Base-by-base conservation (phyloP, 2,329 filamentous ascomycete genomes). In the Fusarium heterosporum region DNA sequence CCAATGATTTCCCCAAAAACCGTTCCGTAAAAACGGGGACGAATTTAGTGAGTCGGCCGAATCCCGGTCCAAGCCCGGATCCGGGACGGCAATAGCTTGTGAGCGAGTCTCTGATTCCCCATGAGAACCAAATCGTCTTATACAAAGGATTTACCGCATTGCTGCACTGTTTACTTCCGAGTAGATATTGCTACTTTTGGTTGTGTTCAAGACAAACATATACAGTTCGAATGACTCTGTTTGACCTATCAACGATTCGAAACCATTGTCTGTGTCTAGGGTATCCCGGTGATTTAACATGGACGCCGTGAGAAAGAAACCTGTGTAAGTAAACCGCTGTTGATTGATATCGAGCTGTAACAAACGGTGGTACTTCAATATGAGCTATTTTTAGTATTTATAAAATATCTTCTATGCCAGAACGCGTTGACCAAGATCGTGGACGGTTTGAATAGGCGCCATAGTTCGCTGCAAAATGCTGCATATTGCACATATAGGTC, bases 1-100 rank as follows among this genome's bases (percentile, higher is more conserved):
- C 55, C 39, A 60, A 55, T 61, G 66, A 70, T 63, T 68, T 61
- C 49, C 42, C 57, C 50, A 46, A 63, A 57, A 17, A 30, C 28
- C n/a, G 57, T 51, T 56, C 32, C 32, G 25, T 45, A 45, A 57
- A 63, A 62, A 22, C 30, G 51, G 60, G n/a, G 43, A 26, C 51
- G 60, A 52, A 47, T 58, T 63, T 63, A 38, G 36, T 39, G 16
- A 42, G 43, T 38, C 60, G 54, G 61, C 54, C 60, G 62, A 63
- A 56, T 59, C 25, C 54, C 49, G 66, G 52, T 39, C 34, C 16
- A 57, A 45, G 28, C 22, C 34, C 47, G 30, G 48, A 25, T 48
- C 57, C 19, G 46, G 22, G 10, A 34, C 22, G 6, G 12, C 16
- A 8, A 49, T 10, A 26, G 32, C 16, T 19, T 22, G 19, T 12